Evolutionary conservation across 208 protist genomes (phyloP).

Genomic region (Crithidia sp.): DNA sequence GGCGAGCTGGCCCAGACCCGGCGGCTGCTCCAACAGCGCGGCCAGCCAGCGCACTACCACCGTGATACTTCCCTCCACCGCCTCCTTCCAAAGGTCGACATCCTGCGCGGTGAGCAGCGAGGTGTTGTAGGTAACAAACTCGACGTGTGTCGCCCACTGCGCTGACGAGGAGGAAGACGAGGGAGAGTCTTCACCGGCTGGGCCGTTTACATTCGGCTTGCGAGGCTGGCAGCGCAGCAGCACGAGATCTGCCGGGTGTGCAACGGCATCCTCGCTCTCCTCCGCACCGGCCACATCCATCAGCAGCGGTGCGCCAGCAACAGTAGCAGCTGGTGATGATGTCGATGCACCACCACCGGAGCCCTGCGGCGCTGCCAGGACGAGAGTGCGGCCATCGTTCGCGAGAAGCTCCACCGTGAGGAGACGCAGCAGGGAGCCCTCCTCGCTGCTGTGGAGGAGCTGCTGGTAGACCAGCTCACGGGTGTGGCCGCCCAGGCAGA

Average conservation of each 20-base stretch:
- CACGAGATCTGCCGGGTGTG: conserved; percentile 61
- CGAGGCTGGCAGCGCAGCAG: conserved; percentile 44
- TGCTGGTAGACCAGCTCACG: conserved; percentile 39
- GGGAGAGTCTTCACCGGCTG: not conserved
- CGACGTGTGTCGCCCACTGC: conserved; percentile 37
- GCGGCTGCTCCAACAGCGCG: conserved; percentile 51
- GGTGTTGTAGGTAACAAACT: conserved; percentile 65
- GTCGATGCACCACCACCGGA: not conserved
- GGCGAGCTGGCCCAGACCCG: conserved; percentile 76
- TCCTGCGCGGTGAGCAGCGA: conserved; percentile 49
- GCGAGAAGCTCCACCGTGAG: conserved; percentile 72
- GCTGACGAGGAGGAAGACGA: conserved; percentile 6
- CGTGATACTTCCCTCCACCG: conserved; percentile 52
- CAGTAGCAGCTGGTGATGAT: not conserved
- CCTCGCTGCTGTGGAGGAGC: conserved; percentile 31
- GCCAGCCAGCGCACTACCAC: conserved; percentile 52
- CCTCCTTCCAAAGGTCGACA: conserved; percentile 68
- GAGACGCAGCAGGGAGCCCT: conserved; percentile 41
- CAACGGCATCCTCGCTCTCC: conserved; percentile 30
- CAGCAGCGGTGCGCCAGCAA: conserved; percentile 10
- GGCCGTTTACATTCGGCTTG: not conserved
- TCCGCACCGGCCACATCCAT: conserved; percentile 27
- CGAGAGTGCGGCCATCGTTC: conserved; percentile 61
- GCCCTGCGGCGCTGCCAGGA: conserved; percentile 39
- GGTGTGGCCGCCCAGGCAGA: conserved; percentile 32